Evolutionary conservation across 345 rosid genomes (phyloP).

Genomic region (Combretum micranthum): DNA sequence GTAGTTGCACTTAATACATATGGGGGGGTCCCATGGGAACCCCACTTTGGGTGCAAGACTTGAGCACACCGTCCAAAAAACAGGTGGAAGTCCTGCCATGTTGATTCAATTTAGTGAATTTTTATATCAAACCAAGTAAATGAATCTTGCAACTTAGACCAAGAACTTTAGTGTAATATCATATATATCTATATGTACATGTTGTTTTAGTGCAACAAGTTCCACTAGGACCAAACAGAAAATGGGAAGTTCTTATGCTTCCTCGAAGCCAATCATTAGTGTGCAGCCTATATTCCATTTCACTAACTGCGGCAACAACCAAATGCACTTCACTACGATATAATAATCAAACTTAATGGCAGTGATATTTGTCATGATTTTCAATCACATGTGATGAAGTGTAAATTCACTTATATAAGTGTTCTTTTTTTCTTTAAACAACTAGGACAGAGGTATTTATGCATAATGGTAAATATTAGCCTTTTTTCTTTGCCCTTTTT

Average conservation of each 20-base stretch:
- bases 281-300: slow-evolving; percentile 1
- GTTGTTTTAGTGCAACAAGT: slow-evolving; percentile 13
- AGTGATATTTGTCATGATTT: too few species aligned
- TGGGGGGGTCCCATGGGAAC: slow-evolving; percentile 45
- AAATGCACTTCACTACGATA: slow-evolving; percentile 6
- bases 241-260: slow-evolving; percentile 14
- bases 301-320: neutral
- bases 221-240: slow-evolving; percentile 14
- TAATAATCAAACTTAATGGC: neutral
- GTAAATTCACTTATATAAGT: too few species aligned
- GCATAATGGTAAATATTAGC: too few species aligned
- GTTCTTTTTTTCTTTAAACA: too few species aligned
- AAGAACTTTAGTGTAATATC: slow-evolving; percentile 10
- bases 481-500: too few species aligned
- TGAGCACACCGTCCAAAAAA: slow-evolving; percentile 36
- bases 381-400: too few species aligned
- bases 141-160: slow-evolving; percentile 13
- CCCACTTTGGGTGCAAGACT: slow-evolving; percentile 58
- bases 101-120: slow-evolving; percentile 8
- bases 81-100: slow-evolving; percentile 19
- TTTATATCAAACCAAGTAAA: slow-evolving; percentile 7
- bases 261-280: slow-evolving; percentile 42
- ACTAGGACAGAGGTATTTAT: too few species aligned
- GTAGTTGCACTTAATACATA: slow-evolving; percentile 51
- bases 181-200: too few species aligned